Evolutionary conservation across 495 filamentous ascomycete genomes (phyloP).

Genomic region (Penicillium crystallinum): DNA sequence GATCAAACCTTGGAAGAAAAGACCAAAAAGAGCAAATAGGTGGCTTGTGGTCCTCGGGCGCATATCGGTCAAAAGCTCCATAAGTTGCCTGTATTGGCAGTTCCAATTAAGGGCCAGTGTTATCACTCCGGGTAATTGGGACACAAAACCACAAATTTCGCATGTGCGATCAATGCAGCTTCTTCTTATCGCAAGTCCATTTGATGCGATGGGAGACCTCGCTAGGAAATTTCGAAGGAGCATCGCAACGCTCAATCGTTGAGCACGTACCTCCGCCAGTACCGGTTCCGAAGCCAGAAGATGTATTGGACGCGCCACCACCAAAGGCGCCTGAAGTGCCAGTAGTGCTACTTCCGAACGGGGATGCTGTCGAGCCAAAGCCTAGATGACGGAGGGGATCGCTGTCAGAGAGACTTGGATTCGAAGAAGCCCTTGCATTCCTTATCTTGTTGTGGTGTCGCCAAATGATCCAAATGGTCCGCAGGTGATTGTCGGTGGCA

Average conservation of each 20-base stretch:
- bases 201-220: not conserved
- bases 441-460: slow-evolving; percentile 39
- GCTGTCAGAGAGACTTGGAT: slow-evolving; percentile 41
- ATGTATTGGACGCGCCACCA: slow-evolving; percentile 33
- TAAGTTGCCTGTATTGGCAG: not conserved
- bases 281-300: slow-evolving; percentile 53
- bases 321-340: slow-evolving; percentile 24
- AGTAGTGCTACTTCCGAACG: not conserved
- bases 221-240: slow-evolving; percentile 11
- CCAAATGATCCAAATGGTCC: slow-evolving; percentile 26
- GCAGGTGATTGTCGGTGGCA: slow-evolving; percentile 18
- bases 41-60: slow-evolving; percentile 10
- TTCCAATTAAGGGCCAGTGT: not conserved
- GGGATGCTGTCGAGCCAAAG: slow-evolving; percentile 47
- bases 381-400: slow-evolving; percentile 46
- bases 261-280: slow-evolving; percentile 52
- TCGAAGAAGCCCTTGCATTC: slow-evolving; percentile 28
- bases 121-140: not conserved
- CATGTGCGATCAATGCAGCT: not conserved
- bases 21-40: slow-evolving; percentile 18
- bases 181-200: not conserved
- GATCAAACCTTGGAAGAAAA: not conserved
- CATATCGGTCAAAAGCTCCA: slow-evolving; percentile 8
- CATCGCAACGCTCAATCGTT: slow-evolving; percentile 28
- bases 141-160: not conserved